Conservation (phyloP, 371 early-diverging fungal genomes). For the Zancudomyces culisetae region DNA sequence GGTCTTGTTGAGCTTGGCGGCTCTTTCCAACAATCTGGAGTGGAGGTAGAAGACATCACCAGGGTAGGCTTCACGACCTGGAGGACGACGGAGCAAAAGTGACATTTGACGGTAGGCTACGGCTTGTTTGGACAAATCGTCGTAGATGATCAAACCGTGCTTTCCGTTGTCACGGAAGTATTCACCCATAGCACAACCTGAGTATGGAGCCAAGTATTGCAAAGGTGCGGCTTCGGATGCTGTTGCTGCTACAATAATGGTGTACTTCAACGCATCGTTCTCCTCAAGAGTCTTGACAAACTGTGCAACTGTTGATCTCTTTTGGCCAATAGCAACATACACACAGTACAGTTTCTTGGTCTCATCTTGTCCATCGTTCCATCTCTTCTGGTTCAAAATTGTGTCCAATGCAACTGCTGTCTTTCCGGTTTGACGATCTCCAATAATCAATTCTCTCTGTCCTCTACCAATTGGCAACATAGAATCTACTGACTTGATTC, state of each 20-base stretch:
- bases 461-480: constrained; percentile 97
- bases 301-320: constrained; percentile 93
- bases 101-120: constrained; percentile 97
- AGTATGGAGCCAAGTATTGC: constrained; percentile 90
- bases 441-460: constrained; percentile 96
- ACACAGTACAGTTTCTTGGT: constrained; percentile 88
- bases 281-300: constrained; percentile 89
- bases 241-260: constrained; percentile 87
- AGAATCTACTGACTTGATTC: constrained; percentile 94
- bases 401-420: constrained; percentile 89
- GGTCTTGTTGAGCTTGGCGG: constrained; percentile 89
- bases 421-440: constrained; percentile 96
- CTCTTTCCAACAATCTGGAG: constrained; percentile 90
- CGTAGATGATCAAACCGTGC: constrained; percentile 91
- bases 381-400: constrained; percentile 91
- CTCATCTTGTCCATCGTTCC: constrained; percentile 75
- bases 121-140: constrained; percentile 94
- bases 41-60: constrained; percentile 96
- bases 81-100: constrained; percentile 88
- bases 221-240: constrained; percentile 91
- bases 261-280: constrained; percentile 84
- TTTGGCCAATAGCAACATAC: constrained; percentile 92
- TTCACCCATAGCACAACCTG: constrained; percentile 91
- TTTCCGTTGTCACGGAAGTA: constrained; percentile 94
- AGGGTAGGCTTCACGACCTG: constrained; percentile 95